Base-by-base conservation (phyloP, 352 stramenopile species). In the Phytophthora palmivora region DNA sequence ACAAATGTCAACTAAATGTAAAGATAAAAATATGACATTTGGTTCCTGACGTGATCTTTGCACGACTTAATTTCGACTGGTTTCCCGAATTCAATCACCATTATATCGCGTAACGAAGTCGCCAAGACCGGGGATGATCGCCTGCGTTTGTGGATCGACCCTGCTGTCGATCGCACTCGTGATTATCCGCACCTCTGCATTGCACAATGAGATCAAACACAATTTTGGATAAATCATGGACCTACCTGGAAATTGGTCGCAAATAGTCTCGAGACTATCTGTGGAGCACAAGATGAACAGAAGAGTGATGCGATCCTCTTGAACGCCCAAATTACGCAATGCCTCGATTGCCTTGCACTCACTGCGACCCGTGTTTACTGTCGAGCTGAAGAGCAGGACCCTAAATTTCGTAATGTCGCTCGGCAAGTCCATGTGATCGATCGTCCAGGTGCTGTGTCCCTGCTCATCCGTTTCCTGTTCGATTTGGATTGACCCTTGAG, bases 101-200 rank as follows among this genome's bases (percentile, higher is more conserved):
- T 82, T 81, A 63, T 84, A 87, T 1, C 75, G 58, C 15, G 56
- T 32, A 1, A 78, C 38, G 33, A 87, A 87, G 56, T 84, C 69
- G 6, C 73, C 64, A 2, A 87, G 43, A 4, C 74, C 71, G 0
- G 59, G 59, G 45, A 70, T 51, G 14, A 72, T 79, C 16, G 39
- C 67, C 11, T 66, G 56, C 2, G 61, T 71, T 19, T 54, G 37
- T 6, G 38, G 30, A 21, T 76, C 58, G 15, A 62, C 42, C 19
- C 73, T 67, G 11, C 54, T 36, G 11, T 81, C 75, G 11, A 83
- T 72, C 5, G 61, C 63, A 5, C 68, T 43, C n/a, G 63, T 75
- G 33, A 81, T 50, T 16, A 76, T 65, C 26, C 54, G 63, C 6
- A 78, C 63, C 0, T 39, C 70, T 80, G 44, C 16, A 19, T 58